These are phyloP conservation scores for Lipomyces orientalis DNA, from an alignment of 805 yeast genomes.

Conservation along the genomic window DNA sequence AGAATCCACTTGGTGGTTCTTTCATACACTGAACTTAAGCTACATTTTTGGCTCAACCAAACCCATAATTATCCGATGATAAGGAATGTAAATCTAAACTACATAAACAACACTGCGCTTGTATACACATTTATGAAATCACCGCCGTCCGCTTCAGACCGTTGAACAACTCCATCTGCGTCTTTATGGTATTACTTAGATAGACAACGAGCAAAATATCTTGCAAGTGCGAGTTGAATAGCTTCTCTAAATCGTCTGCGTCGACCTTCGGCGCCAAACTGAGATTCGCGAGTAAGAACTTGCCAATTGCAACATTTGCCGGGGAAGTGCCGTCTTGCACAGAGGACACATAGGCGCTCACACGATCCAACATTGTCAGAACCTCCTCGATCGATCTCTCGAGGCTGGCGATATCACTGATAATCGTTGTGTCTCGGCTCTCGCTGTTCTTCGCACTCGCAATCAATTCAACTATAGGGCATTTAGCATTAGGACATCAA, in stretches of 20 bases:
- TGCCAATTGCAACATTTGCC: conserved; percentile 59
- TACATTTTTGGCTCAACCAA: not conserved
- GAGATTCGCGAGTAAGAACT: conserved; percentile 60
- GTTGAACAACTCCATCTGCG: conserved; percentile 53
- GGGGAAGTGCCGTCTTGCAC: conserved; percentile 39
- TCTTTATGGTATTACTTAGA: conserved; percentile 80
- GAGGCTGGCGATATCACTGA: conserved; percentile 44
- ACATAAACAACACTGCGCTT: not conserved
- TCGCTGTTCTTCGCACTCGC: conserved; percentile 45
- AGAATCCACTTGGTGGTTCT: not conserved
- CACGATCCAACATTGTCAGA: conserved; percentile 49
- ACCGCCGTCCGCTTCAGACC: conserved; percentile 33
- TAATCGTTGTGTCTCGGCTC: conserved; percentile 44
- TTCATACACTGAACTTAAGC: not conserved
- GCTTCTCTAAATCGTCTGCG: conserved; percentile 59
- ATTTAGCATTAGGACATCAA: conserved; percentile 14
- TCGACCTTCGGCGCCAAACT: conserved; percentile 50
- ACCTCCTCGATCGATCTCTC: conserved; percentile 48
- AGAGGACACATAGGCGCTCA: conserved; percentile 44
- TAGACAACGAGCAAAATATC: conserved; percentile 83
- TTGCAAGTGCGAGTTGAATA: conserved; percentile 74
- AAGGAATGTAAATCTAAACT: not conserved
- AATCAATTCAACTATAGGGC: conserved; percentile 45
- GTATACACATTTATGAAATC: conserved; percentile 6
- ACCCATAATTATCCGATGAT: not conserved